These are phyloP conservation scores for Capillidium heterosporum DNA, from an alignment of 371 early-diverging fungal species.

Conservation along the genomic window DNA sequence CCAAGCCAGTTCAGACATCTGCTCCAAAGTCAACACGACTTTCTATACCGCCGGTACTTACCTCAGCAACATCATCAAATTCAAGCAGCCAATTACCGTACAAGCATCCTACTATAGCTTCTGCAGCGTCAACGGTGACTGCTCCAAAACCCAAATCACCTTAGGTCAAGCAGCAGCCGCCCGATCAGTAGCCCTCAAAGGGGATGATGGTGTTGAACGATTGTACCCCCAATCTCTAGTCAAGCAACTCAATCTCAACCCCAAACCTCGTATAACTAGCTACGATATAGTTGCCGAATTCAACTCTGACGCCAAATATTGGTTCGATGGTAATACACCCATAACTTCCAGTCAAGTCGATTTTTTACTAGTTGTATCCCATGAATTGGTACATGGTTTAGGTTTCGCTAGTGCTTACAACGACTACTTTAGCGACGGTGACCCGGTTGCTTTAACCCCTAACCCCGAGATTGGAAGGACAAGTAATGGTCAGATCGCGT, in stretches of 20 bases:
- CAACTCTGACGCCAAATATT: conserved; percentile 11
- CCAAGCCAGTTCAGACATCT: neutral
- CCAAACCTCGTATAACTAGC: neutral
- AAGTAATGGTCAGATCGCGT: neutral
- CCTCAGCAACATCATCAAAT: conserved; percentile 16
- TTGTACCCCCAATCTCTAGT: conserved; percentile 47
- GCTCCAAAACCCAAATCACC: conserved; percentile 11
- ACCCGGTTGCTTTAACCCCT: conserved; percentile 8
- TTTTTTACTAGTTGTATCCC: conserved; percentile 27
- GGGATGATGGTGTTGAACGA: conserved; percentile 22
- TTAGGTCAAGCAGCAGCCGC: conserved; percentile 20
- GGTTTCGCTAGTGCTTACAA: conserved; percentile 30
- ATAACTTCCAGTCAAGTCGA: conserved; percentile 24
- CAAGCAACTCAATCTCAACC: conserved; percentile 25
- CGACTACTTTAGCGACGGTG: conserved; percentile 10
- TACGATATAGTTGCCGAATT: conserved; percentile 9
- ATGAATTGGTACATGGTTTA: conserved; percentile 40
- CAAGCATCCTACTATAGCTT: conserved; percentile 30
- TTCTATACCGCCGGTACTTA: conserved; percentile 16
- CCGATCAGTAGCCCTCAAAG: conserved; percentile 22
- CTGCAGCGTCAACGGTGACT: conserved; percentile 19
- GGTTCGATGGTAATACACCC: conserved; percentile 12
- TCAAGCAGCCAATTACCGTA: conserved; percentile 24
- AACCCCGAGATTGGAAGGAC: conserved; percentile 3
- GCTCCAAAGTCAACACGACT: conserved; percentile 14